Evolutionary conservation across 495 filamentous ascomycete genomes (phyloP).

Genomic region (Peziza echinospora): DNA sequence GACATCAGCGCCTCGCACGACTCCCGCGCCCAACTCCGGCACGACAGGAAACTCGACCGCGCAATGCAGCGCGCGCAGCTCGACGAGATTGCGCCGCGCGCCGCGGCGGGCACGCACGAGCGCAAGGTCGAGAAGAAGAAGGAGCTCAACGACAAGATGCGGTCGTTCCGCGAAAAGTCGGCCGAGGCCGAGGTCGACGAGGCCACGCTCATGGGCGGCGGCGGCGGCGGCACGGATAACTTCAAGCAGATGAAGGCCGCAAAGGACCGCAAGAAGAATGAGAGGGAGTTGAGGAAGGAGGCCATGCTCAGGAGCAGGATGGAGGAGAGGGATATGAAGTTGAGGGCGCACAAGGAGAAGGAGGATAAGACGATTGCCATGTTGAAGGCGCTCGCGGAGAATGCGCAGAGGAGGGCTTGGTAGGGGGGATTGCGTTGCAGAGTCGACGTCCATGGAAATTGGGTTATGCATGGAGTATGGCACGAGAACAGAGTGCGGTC

Average conservation of each 20-base stretch:
- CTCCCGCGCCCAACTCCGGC: conserved; percentile 32
- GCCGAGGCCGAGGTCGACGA: conserved; percentile 37
- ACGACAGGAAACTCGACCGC: conserved; percentile 40
- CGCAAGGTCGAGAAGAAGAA: conserved; percentile 65
- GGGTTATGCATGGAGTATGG: too few species aligned
- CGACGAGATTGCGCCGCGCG: conserved; percentile 65
- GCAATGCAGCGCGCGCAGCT: conserved; percentile 36
- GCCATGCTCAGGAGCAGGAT: conserved; percentile 36
- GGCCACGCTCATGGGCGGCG: conserved; percentile 31
- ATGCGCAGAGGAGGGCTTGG: background rate
- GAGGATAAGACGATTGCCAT: conserved; percentile 48
- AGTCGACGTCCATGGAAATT: too few species aligned
- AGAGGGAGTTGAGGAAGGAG: conserved; percentile 43
- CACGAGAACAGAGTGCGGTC: too few species aligned
- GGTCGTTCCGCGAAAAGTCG: conserved; percentile 36
- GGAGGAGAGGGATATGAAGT: conserved; percentile 42
- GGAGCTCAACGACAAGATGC: conserved; percentile 34
- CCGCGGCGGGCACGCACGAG: conserved; percentile 67
- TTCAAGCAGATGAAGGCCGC: conserved; percentile 33
- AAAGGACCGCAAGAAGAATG: conserved; percentile 37
- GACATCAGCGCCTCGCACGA: conserved; percentile 32
- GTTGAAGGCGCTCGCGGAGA: conserved; percentile 37
- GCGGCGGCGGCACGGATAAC: conserved; percentile 31
- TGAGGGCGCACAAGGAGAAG: conserved; percentile 31
- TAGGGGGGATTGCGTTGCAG: background rate